phyloP scores from a whole-genome alignment of 352 stramenopile genomes.

The Pythium rhizo-oryzae region DNA sequence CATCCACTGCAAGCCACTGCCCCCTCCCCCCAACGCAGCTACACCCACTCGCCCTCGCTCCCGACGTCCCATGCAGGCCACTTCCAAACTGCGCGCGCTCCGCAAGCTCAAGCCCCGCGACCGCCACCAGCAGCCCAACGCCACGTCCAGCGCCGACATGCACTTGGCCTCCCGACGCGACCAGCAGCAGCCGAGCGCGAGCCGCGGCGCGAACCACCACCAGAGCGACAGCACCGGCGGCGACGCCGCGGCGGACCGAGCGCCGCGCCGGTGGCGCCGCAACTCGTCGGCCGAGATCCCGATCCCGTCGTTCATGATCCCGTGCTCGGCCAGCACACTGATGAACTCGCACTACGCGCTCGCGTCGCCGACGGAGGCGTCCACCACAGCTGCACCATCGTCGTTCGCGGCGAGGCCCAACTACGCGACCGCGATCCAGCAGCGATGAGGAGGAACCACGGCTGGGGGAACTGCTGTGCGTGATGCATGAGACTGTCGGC shows the following conservation, averaged over 20 bases:
- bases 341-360: constrained; percentile 58
- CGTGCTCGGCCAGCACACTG: constrained; percentile 49
- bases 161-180: constrained; percentile 3
- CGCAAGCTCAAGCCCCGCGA: constrained; percentile 18
- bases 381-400: not conserved
- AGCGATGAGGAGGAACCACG: not conserved
- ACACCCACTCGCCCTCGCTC: too few species aligned
- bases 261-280: constrained; percentile 11
- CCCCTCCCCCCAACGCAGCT: too few species aligned
- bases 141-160: not conserved
- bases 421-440: not conserved
- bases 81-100: constrained; percentile 18
- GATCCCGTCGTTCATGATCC: constrained; percentile 64
- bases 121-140: not conserved
- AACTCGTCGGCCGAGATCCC: constrained; percentile 41
- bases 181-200: not conserved
- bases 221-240: too few species aligned
- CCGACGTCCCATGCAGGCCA: too few species aligned
- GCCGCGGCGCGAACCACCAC: too few species aligned
- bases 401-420: not conserved
- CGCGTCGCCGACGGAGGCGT: not conserved
- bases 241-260: not conserved
- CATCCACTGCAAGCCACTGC: too few species aligned
- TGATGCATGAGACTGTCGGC: too few species aligned
- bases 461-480: too few species aligned